Evolutionary conservation across 1,284 basidiomycete genomes (phyloP), one percentile per base, ranked within the genome.

Genomic region (Malassezia cuniculi): DNA sequence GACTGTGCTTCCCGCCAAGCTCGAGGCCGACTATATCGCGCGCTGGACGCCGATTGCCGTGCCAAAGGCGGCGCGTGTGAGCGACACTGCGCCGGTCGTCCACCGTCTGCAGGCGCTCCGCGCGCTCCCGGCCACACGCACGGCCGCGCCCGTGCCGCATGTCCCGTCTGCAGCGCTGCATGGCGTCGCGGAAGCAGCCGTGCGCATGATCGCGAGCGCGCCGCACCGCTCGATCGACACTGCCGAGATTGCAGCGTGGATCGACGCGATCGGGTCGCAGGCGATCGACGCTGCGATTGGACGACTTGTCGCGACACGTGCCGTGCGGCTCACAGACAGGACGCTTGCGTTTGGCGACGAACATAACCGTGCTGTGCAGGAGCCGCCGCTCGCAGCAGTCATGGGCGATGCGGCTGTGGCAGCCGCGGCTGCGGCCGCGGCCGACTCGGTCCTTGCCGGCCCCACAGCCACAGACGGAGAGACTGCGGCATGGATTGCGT

Each of bases 261-360:
- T 45, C 41, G 27, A 31, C 18, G 6, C 14, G 6, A 17, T 55
- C 6, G 55, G 51, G 24, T 43, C 38, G 8, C 37, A 12, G 5
- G 30, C 25, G 11, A 44, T 59, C 22, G 56, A 56, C 18, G 28
- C 30, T 20, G 52, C 54, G 0, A 43, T 54, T 25, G 41, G 39
- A 14, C 41, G 41, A 5, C 17, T 56, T 26, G 28, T 59, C 8
- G 48, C 25, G 27, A 27, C 17, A 20, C 31, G 34, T 22, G 22
- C 35, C 15, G 36, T 39, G 34, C 36, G 35, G 10, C 8, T 29
- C 6, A n/a, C 14, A 10, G 36, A 14, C 6, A 19, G 19, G 12
- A 19, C 11, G 19, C 42, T 45, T 14, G 36, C 20, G 33, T 45
- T 31, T 25, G 22, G 34, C 31, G 42, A 45, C 27, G 42, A 45